These are phyloP conservation scores for Cichorium intybus DNA, from an alignment of 140 eudicot genomes.

Conservation along the genomic window DNA sequence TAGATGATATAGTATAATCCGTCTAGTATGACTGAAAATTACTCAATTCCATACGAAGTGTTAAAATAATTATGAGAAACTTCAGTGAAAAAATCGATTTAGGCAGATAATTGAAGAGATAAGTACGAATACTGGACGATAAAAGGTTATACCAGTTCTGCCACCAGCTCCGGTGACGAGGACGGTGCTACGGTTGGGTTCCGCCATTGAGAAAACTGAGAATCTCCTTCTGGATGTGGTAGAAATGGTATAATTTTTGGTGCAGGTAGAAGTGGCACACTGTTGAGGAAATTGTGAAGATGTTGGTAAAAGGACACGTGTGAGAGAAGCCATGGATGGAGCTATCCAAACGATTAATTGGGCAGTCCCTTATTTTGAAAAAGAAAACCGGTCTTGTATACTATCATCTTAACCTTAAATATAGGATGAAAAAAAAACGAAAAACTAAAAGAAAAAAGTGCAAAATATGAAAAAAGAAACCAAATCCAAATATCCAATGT, in stretches of 20 bases:
- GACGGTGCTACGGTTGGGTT: slow-evolving; percentile 56
- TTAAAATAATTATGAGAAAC: background rate
- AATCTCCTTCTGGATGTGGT: background rate
- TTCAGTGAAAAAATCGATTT: background rate
- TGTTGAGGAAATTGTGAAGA: background rate
- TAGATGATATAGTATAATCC: background rate
- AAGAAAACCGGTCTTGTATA: background rate
- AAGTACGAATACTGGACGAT: background rate
- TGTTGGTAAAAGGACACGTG: background rate
- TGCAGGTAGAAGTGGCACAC: background rate
- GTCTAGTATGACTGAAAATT: background rate
- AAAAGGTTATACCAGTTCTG: slow-evolving; percentile 63
- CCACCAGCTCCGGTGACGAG: slow-evolving; percentile 98
- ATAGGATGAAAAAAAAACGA: too few relatives aligned
- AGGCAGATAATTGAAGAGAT: background rate
- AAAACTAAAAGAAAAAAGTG: too few relatives aligned
- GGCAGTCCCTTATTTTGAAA: background rate
- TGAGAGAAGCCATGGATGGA: background rate
- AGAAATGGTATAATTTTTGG: background rate
- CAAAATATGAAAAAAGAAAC: too few relatives aligned
- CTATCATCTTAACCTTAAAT: background rate
- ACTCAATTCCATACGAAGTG: background rate
- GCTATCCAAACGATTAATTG: background rate
- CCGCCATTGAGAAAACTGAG: slow-evolving; percentile 50
- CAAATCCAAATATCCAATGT: too few relatives aligned